A percentile compares a stretch with the other conserved stretches of the same genome.
Conservation (phyloP, 116 monocot genomes). For the Iris pallida region DNA sequence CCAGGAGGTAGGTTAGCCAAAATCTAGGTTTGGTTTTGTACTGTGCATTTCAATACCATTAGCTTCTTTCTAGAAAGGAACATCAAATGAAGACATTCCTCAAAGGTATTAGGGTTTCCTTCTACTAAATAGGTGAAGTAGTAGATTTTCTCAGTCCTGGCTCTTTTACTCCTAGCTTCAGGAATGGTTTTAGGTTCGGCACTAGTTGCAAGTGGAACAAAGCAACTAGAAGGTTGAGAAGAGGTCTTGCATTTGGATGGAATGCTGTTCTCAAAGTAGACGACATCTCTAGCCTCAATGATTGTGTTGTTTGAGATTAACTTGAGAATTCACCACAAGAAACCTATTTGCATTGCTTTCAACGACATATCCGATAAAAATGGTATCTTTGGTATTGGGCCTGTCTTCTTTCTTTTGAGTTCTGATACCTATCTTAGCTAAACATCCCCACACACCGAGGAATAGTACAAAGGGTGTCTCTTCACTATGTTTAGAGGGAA, state of each 20-base stretch:
- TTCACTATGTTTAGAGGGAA: not conserved
- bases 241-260: not conserved
- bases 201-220: not conserved
- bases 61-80: not conserved
- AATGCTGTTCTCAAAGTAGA: not conserved
- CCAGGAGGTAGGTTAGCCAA: not conserved
- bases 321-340: not conserved
- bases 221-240: not conserved
- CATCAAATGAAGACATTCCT: slow-evolving; percentile 1
- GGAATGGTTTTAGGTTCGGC: no score
- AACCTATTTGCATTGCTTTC: not conserved
- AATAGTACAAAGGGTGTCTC: not conserved
- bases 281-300: not conserved
- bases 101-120: not conserved
- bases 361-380: not conserved
- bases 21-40: not conserved
- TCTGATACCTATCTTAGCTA: not conserved
- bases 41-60: not conserved
- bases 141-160: not conserved
- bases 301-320: not conserved
- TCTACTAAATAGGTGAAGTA: not conserved
- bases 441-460: not conserved
- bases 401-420: not conserved
- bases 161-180: not conserved
- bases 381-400: not conserved